phyloP scores from a whole-genome alignment of 352 stramenopile species.

The Phytophthora uliginosa region DNA sequence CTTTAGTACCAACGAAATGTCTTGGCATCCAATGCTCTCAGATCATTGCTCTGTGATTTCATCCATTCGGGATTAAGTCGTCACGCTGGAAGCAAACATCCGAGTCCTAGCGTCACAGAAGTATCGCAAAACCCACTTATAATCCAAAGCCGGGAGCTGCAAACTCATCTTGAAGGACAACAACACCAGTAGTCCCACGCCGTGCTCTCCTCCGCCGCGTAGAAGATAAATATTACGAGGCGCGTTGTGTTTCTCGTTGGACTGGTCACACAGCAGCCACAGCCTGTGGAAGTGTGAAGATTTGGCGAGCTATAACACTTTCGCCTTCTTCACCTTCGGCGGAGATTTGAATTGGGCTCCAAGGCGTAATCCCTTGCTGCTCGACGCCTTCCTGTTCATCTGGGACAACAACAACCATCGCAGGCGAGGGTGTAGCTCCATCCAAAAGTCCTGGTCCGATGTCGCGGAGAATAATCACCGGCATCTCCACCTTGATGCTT shows the following conservation, averaged over 20 bases:
- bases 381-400: constrained; percentile 6
- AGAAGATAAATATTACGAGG: neutral
- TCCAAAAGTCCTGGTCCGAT: constrained; percentile 11
- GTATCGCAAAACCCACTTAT: neutral
- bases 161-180: neutral
- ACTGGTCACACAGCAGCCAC: constrained; percentile 13
- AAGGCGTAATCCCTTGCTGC: neutral
- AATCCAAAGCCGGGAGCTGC: neutral
- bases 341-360: constrained; percentile 11
- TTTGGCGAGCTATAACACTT: constrained; percentile 14
- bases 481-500: constrained; percentile 48
- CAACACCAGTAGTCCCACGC: neutral
- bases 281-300: constrained; percentile 24
- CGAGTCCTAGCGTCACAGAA: neutral
- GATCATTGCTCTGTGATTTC: neutral
- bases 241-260: neutral
- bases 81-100: neutral
- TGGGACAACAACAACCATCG: constrained; percentile 30
- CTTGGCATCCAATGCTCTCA: neutral
- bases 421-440: constrained; percentile 7
- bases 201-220: neutral
- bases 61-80: neutral
- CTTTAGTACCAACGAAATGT: neutral
- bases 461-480: constrained; percentile 38
- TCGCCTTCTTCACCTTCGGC: neutral